These are phyloP conservation scores for Artomyces pyxidatus DNA, from an alignment of 768 basidiomycete species.

Conservation along the genomic window DNA sequence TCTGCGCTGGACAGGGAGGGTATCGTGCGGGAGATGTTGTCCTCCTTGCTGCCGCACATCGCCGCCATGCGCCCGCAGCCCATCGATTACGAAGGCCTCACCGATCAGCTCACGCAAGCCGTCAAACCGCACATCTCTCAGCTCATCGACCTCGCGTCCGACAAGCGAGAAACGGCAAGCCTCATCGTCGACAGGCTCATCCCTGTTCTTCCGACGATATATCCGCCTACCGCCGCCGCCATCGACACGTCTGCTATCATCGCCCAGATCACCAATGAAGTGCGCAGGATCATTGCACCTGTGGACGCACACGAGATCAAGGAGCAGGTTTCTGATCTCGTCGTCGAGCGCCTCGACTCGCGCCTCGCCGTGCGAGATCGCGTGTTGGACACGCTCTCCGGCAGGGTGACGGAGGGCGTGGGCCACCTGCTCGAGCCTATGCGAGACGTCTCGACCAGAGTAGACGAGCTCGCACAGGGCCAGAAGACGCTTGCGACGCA, in stretches of 20 bases:
- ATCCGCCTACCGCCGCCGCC: constrained; percentile 21
- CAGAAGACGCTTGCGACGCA: constrained; percentile 33
- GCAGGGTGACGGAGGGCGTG: constrained; percentile 48
- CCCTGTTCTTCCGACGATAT: constrained; percentile 49
- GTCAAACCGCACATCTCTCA: constrained; percentile 87
- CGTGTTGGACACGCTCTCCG: constrained; percentile 47
- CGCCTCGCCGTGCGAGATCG: constrained; percentile 74
- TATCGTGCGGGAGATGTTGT: constrained; percentile 53
- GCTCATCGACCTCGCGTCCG: constrained; percentile 81
- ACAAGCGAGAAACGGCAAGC: constrained; percentile 80
- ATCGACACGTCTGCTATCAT: constrained; percentile 50
- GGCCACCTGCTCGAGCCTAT: constrained; percentile 35
- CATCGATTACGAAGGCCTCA: constrained; percentile 74
- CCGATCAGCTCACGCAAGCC: constrained; percentile 67
- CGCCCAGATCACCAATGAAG: constrained; percentile 54
- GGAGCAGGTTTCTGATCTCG: constrained; percentile 83
- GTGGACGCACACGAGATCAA: constrained; percentile 83
- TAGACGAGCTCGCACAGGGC: constrained; percentile 33
- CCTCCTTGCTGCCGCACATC: constrained; percentile 53
- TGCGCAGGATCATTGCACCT: constrained; percentile 63
- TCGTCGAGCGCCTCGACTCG: constrained; percentile 78
- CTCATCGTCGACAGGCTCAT: constrained; percentile 69
- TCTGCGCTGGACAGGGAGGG: constrained; percentile 37
- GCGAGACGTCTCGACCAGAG: constrained; percentile 30
- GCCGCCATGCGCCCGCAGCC: constrained; percentile 52